These are phyloP conservation scores for Parastagonospora avenae DNA, from an alignment of 2,329 filamentous ascomycete species.

Conservation along the genomic window DNA sequence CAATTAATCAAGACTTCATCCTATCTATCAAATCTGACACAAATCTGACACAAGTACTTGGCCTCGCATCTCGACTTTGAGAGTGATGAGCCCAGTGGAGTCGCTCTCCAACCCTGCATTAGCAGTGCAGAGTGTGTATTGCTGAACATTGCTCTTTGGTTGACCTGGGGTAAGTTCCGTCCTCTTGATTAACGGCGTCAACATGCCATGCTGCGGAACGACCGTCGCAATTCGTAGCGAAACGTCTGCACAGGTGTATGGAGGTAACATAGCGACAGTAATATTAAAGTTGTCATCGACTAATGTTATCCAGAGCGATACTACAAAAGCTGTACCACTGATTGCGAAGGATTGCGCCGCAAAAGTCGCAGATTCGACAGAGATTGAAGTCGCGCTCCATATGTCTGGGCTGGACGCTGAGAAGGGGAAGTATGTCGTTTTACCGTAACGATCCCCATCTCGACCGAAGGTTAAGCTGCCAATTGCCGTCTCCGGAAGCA, in stretches of 20 bases:
- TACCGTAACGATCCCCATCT: neutral
- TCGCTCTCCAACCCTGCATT: neutral
- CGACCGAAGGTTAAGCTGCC: neutral
- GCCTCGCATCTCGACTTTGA: neutral
- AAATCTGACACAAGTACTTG: no score
- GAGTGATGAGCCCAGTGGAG: neutral
- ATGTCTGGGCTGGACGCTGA: neutral
- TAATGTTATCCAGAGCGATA: neutral
- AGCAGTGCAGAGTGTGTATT: neutral
- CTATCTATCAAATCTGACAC: no score
- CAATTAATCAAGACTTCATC: no score
- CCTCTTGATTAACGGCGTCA: neutral
- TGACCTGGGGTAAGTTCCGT: neutral
- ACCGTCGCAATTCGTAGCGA: neutral
- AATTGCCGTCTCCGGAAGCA: neutral
- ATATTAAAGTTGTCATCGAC: neutral
- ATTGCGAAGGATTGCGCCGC: neutral
- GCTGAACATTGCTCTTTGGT: neutral
- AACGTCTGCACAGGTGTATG: neutral
- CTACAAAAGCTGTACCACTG: neutral
- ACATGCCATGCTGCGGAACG: neutral
- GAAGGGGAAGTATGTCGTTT: neutral
- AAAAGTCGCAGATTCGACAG: neutral
- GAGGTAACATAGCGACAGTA: neutral
- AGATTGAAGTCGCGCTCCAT: neutral